Evolutionary conservation across 2,329 filamentous ascomycete species (phyloP).

Genomic region (Fusarium pilosicola): DNA sequence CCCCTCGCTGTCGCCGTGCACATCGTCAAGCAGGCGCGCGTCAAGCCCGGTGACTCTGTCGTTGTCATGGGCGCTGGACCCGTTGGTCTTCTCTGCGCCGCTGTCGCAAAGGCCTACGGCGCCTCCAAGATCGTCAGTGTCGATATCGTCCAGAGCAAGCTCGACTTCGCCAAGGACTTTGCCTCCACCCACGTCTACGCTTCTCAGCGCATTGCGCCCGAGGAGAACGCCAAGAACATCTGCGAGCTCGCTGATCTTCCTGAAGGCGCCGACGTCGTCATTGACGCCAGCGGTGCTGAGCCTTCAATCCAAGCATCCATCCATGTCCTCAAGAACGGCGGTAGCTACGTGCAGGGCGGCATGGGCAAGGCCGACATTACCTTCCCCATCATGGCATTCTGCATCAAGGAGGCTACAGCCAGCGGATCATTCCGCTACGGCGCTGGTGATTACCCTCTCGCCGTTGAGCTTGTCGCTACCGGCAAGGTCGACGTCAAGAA

Average conservation of each 20-base stretch:
- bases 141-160: constrained; percentile 82
- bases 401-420: constrained; percentile 86
- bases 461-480: constrained; percentile 77
- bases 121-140: constrained; percentile 85
- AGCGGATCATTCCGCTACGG: constrained; percentile 92
- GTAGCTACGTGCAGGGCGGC: constrained; percentile 84
- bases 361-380: constrained; percentile 90
- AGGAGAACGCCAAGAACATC: constrained; percentile 79
- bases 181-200: constrained; percentile 77
- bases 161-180: constrained; percentile 81
- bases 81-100: constrained; percentile 87
- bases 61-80: constrained; percentile 90
- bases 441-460: constrained; percentile 86
- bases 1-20: constrained; percentile 88
- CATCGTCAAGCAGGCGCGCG: constrained; percentile 77
- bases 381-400: constrained; percentile 92
- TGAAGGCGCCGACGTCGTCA: constrained; percentile 77
- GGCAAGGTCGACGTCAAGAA: constrained; percentile 84
- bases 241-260: constrained; percentile 71
- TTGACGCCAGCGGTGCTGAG: constrained; percentile 84
- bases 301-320: constrained; percentile 80
- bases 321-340: constrained; percentile 75
- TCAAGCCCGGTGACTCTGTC: constrained; percentile 79
- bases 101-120: constrained; percentile 86
- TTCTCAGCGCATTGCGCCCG: constrained; percentile 69